Evolutionary conservation across 2,329 filamentous ascomycete genomes (phyloP).

Genomic region (Sporothrix euskadiensis): DNA sequence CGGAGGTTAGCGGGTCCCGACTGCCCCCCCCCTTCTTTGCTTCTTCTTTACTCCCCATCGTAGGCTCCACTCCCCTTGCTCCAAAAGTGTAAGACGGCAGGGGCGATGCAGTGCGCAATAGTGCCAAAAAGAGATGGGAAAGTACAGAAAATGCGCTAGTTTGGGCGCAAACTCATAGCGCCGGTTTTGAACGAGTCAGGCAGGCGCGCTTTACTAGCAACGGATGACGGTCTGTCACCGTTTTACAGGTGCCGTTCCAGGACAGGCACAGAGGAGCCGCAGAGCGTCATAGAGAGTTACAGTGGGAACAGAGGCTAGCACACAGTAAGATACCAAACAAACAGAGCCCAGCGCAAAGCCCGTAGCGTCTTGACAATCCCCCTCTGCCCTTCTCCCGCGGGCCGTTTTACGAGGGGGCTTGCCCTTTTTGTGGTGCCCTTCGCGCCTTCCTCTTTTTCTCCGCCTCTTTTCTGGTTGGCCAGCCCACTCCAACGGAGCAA

Average conservation of each 20-base stretch:
- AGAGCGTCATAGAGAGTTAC: neutral
- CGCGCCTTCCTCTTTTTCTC: conserved; percentile 7
- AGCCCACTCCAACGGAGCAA: neutral
- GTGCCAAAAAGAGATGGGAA: neutral
- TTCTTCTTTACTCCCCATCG: neutral
- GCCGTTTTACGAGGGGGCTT: neutral
- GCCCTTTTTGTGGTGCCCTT: neutral
- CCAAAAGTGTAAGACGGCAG: neutral
- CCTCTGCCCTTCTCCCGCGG: neutral
- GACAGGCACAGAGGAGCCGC: neutral
- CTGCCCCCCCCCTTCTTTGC: neutral
- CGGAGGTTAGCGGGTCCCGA: conserved; percentile 19
- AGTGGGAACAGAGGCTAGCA: neutral
- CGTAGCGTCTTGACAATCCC: neutral
- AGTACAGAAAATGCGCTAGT: neutral
- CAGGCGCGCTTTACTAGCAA: neutral
- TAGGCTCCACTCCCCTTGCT: conserved; percentile 4
- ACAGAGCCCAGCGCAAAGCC: neutral
- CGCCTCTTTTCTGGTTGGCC: conserved; percentile 8
- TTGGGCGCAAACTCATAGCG: neutral
- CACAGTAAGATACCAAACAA: neutral
- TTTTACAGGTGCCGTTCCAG: neutral
- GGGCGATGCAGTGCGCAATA: neutral
- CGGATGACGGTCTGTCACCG: neutral
- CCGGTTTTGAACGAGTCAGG: conserved; percentile 1